A percentile compares a stretch with the other conserved stretches of the same genome.
Conservation (phyloP, 139 green algal species). For the Chara braunii region DNA sequence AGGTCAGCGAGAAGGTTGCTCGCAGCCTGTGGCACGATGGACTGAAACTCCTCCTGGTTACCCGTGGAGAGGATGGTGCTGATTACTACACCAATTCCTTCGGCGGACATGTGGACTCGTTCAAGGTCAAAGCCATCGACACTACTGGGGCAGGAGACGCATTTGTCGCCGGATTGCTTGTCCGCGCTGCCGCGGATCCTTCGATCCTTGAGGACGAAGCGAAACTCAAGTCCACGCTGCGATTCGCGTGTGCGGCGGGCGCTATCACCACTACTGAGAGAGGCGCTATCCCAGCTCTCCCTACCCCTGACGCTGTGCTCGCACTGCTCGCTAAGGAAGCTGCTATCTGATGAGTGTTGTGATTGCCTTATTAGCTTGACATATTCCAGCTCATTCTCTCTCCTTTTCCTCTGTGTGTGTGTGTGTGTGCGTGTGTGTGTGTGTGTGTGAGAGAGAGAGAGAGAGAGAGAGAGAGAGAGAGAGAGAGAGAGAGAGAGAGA, state of each 20-base stretch:
- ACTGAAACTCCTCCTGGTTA: slow-evolving; percentile 25
- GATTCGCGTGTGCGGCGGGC: slow-evolving; percentile 31
- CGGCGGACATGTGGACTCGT: background rate
- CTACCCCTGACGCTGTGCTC: background rate
- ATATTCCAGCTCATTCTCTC: too few relatives aligned
- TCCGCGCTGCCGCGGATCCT: slow-evolving; percentile 8
- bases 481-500: too few relatives aligned
- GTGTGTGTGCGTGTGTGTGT: too few relatives aligned
- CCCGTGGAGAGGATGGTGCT: slow-evolving; percentile 16
- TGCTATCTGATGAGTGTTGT: too few relatives aligned
- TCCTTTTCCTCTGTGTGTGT: too few relatives aligned
- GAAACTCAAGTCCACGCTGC: slow-evolving; percentile 12
- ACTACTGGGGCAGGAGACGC: slow-evolving; percentile 33
- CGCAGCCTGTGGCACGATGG: slow-evolving; percentile 7
- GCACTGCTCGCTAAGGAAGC: background rate
- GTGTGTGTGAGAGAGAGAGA: too few relatives aligned
- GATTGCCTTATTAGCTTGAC: too few relatives aligned
- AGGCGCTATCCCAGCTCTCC: slow-evolving; percentile 30
- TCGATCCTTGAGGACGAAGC: slow-evolving; percentile 11
- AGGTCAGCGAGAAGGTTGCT: slow-evolving; percentile 22
- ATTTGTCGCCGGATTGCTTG: slow-evolving; percentile 37
- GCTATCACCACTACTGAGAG: slow-evolving; percentile 25
- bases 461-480: too few relatives aligned
- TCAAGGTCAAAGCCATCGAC: slow-evolving; percentile 26
- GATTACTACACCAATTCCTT: slow-evolving; percentile 33